Conservation (phyloP, 1,284 basidiomycete species). For the Austropuccinia psidii region DNA sequence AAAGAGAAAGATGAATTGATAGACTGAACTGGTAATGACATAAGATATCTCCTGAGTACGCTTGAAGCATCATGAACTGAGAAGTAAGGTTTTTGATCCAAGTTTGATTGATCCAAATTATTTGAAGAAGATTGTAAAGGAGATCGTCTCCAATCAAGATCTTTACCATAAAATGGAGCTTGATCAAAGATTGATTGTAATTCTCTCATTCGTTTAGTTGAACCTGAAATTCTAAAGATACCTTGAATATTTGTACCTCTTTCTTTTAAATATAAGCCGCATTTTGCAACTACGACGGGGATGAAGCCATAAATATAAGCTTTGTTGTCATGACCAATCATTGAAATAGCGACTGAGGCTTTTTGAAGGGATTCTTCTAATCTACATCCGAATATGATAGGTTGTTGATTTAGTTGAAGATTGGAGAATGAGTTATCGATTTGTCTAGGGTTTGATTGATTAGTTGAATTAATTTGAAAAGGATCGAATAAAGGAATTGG, state of each 20-base stretch:
- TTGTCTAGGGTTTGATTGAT: not conserved
- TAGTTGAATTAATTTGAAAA: not conserved
- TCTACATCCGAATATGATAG: slow-evolving; percentile 70
- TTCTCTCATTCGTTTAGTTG: slow-evolving; percentile 88
- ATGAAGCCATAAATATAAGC: slow-evolving; percentile 61
- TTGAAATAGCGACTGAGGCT: slow-evolving; percentile 88
- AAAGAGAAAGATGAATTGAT: slow-evolving; percentile 38
- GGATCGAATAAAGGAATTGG: not conserved
- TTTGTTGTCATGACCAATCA: slow-evolving; percentile 64
- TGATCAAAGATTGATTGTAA: slow-evolving; percentile 82
- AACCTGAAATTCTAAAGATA: slow-evolving; percentile 87
- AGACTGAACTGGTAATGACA: slow-evolving; percentile 78
- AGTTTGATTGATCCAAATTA: not conserved
- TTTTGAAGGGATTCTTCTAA: slow-evolving; percentile 73
- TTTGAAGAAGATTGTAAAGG: not conserved
- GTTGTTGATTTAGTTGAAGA: not conserved
- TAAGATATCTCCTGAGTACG: slow-evolving; percentile 89
- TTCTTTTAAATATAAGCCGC: slow-evolving; percentile 84
- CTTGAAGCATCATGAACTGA: slow-evolving; percentile 94
- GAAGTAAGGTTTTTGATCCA: slow-evolving; percentile 52
- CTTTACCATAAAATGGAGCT: slow-evolving; percentile 87
- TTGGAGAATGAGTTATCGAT: not conserved
- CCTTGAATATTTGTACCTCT: slow-evolving; percentile 90
- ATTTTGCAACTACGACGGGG: slow-evolving; percentile 94
- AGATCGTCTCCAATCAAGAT: slow-evolving; percentile 77